Conservation (phyloP, 2,329 filamentous ascomycete genomes). For the Apiospora sp. region DNA sequence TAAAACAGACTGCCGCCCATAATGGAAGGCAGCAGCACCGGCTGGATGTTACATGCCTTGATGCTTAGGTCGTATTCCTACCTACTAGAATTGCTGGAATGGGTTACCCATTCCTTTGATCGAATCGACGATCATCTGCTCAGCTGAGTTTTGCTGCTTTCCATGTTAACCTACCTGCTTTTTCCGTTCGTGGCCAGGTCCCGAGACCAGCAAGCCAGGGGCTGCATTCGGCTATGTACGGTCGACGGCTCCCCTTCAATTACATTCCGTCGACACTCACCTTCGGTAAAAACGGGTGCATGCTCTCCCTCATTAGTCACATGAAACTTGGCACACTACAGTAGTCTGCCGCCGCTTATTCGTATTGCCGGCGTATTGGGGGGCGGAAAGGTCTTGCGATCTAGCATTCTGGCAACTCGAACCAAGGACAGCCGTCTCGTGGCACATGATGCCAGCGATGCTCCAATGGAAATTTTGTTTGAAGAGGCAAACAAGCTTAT, state of each 20-base stretch:
- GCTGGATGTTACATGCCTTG: background rate
- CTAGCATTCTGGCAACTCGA: background rate
- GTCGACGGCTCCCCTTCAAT: background rate
- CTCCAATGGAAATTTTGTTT: background rate
- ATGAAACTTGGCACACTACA: background rate
- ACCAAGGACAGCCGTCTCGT: background rate
- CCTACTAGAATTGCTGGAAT: background rate
- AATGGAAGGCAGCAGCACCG: background rate
- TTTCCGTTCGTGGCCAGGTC: background rate
- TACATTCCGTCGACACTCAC: slow-evolving; percentile 3
- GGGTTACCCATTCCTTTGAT: background rate
- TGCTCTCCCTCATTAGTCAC: background rate
- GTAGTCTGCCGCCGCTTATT: slow-evolving; percentile 7
- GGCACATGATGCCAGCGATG: slow-evolving; percentile 9
- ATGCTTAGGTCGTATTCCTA: background rate
- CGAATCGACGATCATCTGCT: background rate
- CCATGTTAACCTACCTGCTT: background rate
- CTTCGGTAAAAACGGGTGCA: background rate
- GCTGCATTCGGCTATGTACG: slow-evolving; percentile 5
- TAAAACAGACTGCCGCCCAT: background rate
- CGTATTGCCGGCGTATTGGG: background rate
- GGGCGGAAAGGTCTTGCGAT: slow-evolving; percentile 7
- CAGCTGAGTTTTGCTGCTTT: slow-evolving; percentile 4
- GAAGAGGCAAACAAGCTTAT: slow-evolving; percentile 20
- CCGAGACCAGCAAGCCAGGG: background rate